Conservation (phyloP, 352 stramenopile species). For the Bremia lactucae region DNA sequence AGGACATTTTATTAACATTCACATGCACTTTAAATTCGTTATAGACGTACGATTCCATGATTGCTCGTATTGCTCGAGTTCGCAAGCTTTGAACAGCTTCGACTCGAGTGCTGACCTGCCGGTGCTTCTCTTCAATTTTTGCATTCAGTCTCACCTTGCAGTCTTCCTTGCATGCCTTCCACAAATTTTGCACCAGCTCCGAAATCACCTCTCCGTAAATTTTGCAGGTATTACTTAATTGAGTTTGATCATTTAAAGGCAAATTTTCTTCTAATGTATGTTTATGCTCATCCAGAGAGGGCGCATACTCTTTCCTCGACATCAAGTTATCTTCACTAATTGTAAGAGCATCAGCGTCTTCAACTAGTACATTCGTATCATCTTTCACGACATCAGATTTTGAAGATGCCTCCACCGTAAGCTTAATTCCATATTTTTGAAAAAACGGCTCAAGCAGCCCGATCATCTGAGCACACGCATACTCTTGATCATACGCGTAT, state of each 20-base stretch:
- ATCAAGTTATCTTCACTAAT: constrained; percentile 3
- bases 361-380: background rate
- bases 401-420: constrained; percentile 14
- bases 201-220: constrained; percentile 66
- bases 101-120: constrained; percentile 52
- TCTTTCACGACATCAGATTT: background rate
- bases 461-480: constrained; percentile 56
- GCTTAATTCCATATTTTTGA: constrained; percentile 54
- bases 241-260: constrained; percentile 1
- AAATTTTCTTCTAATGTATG: constrained; percentile 2
- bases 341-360: constrained; percentile 5
- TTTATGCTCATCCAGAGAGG: constrained; percentile 4
- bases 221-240: constrained; percentile 14
- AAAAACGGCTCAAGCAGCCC: constrained; percentile 58
- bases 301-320: constrained; percentile 11
- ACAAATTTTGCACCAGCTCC: constrained; percentile 58
- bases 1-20: too few species aligned
- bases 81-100: constrained; percentile 54
- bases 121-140: constrained; percentile 77
- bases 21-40: too few species aligned
- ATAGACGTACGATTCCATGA: constrained; percentile 53
- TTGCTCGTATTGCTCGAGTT: constrained; percentile 33
- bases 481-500: constrained; percentile 76
- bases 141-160: constrained; percentile 40
- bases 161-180: constrained; percentile 39